Conservation (phyloP, 768 basidiomycete genomes). For the Kwoniella dendrophila region DNA sequence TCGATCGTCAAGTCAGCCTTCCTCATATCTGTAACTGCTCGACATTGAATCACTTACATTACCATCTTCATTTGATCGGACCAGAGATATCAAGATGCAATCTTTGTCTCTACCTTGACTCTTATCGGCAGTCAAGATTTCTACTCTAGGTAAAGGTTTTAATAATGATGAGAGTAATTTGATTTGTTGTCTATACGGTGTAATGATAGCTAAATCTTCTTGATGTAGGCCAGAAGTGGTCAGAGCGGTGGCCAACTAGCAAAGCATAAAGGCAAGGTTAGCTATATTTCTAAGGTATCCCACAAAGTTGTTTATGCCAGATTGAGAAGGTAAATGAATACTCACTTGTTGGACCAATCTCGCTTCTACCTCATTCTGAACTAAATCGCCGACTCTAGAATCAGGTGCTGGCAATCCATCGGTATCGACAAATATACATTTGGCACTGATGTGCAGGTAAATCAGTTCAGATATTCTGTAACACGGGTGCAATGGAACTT, state of each 20-base stretch:
- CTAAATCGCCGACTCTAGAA: slow-evolving; percentile 79
- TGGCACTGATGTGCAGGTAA: too few species aligned
- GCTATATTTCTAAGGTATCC: neutral
- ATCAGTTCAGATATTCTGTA: neutral
- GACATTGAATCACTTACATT: slow-evolving; percentile 61
- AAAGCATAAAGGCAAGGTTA: neutral
- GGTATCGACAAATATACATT: slow-evolving; percentile 92
- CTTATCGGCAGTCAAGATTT: slow-evolving; percentile 87
- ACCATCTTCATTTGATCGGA: slow-evolving; percentile 77
- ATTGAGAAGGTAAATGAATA: neutral
- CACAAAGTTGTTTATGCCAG: neutral
- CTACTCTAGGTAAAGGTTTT: slow-evolving; percentile 60
- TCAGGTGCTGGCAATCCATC: slow-evolving; percentile 77
- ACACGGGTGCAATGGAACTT: slow-evolving; percentile 33
- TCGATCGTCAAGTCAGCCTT: neutral
- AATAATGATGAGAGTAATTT: slow-evolving; percentile 77
- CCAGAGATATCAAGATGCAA: slow-evolving; percentile 88
- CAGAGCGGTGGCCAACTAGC: slow-evolving; percentile 72
- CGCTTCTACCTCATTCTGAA: slow-evolving; percentile 86
- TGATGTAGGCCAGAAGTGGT: slow-evolving; percentile 67
- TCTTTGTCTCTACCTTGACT: slow-evolving; percentile 96
- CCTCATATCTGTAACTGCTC: too few species aligned
- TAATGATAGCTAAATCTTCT: slow-evolving; percentile 81
- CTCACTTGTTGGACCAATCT: slow-evolving; percentile 57
- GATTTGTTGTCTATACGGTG: slow-evolving; percentile 92